Base-by-base conservation (phyloP, 176 grass and related monocot genomes). In the Lolium rigidum region DNA sequence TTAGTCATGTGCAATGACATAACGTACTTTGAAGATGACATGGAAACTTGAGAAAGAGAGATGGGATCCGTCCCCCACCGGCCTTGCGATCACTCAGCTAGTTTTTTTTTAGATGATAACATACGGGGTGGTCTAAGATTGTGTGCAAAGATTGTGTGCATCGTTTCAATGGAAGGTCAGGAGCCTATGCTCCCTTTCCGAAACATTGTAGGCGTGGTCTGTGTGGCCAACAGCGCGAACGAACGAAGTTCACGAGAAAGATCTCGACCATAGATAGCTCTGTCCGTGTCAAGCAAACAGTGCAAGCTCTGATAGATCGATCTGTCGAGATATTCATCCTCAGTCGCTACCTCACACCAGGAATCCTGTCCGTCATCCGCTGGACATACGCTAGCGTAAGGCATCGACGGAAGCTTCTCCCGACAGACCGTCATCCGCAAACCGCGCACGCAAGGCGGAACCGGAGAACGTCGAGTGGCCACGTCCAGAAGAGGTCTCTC, bases 311-410 rank as follows among this genome's bases (percentile, higher is more conserved):
- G 68, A 51, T 41, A 15, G 35, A 64, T 47, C 38, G 20, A 62
- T 79, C 56, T 81, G 46, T 25, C 2, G 9, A 15, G 11, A 54
- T n/a, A 31, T 25, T 66, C 7, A 13, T 71, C 37, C n/a, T 15
- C 70, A 50, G 21, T 35, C 20, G 21, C 21, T 73, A n/a, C 39
- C n/a, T 60, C 46, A 61, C 37, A 35, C 31, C 59, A 48, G 70
- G 73, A 26, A 22, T 64, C 60, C 57, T 87, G 71, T 77, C 79
- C 37, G 48, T 37, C 31, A 63, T 10, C 17, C 17, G 28, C 49
- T 82, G 80, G 86, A 82, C 79, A 65, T 31, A 65, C 62, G 47
- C 22, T 75, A 65, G 44, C 85, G 2, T 26, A 60, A 43, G 8
- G 48, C 57, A 52, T 71, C 54, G 28, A 6, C 13, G 70, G 43